Percentiles rank a stretch among this genome's conserved stretches.
These are phyloP conservation scores for Metschnikowia baotianmanensis DNA, from an alignment of 805 yeast genomes.

Conservation along the genomic window DNA sequence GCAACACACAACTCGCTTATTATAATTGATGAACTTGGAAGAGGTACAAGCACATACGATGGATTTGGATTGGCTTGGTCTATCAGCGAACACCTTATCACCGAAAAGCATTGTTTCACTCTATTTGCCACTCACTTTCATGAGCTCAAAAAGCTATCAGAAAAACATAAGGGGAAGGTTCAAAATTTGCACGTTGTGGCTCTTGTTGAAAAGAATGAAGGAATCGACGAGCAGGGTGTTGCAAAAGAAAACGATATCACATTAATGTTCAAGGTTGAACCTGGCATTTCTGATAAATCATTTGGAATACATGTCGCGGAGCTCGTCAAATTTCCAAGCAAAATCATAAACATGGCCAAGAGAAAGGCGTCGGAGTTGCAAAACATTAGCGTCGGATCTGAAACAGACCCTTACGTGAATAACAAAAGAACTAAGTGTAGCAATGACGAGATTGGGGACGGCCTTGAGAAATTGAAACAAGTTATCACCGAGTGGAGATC, in stretches of 20 bases:
- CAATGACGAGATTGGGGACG: conserved; percentile 50
- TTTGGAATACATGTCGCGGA: conserved; percentile 98
- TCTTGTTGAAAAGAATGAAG: conserved; percentile 57
- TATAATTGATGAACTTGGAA: conserved; percentile 91
- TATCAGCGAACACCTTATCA: conserved; percentile 80
- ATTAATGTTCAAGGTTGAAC: conserved; percentile 87
- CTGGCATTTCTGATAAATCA: conserved; percentile 93
- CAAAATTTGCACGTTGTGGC: conserved; percentile 91
- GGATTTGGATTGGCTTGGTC: conserved; percentile 99
- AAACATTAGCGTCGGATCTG: conserved; percentile 40
- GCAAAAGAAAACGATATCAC: conserved; percentile 66
- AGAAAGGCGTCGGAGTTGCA: conserved; percentile 88
- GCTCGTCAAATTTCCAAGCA: conserved; percentile 86
- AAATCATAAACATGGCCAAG: conserved; percentile 92
- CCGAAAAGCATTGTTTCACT: conserved; percentile 70
- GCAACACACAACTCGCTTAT: conserved; percentile 79
- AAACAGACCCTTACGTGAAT: conserved; percentile 40
- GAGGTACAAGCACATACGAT: conserved; percentile 87
- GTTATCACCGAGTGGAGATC: conserved; percentile 56
- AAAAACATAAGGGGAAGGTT: conserved; percentile 55
- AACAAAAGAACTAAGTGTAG: conserved; percentile 51
- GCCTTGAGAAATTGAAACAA: conserved; percentile 48
- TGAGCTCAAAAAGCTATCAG: conserved; percentile 81
- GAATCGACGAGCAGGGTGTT: too few species aligned
- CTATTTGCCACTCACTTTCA: conserved; percentile 97